phyloP scores from a whole-genome alignment of 1,284 basidiomycete genomes.

The Melampsora americana region DNA sequence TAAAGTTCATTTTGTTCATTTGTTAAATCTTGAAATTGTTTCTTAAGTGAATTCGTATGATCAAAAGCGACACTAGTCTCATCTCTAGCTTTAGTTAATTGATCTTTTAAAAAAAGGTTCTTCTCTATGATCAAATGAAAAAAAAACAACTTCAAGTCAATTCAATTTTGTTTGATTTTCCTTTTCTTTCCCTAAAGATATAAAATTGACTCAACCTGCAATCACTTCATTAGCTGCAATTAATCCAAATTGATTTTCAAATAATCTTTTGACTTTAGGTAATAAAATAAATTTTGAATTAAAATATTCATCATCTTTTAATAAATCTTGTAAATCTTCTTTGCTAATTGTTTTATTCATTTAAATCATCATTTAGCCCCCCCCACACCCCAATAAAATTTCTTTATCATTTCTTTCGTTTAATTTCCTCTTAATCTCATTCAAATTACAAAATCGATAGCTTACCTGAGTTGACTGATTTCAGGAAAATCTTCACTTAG shows the following conservation, averaged over 20 bases:
- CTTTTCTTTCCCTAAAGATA: too few relatives aligned
- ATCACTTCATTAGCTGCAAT: conserved; percentile 34
- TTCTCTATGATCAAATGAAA: conserved; percentile 21
- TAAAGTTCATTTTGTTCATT: conserved; percentile 39
- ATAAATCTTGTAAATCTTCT: conserved; percentile 40
- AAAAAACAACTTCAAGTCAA: too few relatives aligned
- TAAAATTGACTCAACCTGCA: conserved; percentile 8
- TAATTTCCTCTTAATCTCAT: background rate
- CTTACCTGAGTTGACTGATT: conserved; percentile 31
- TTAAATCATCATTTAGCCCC: too few relatives aligned
- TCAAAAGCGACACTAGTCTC: conserved; percentile 25
- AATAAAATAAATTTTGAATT: conserved; percentile 22
- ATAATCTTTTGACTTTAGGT: conserved; percentile 16
- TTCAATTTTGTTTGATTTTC: too few relatives aligned
- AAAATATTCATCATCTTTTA: conserved; percentile 31
- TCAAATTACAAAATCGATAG: background rate
- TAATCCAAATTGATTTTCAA: conserved; percentile 14
- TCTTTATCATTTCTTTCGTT: background rate
- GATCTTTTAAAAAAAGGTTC: conserved; percentile 32
- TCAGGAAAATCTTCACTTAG: conserved; percentile 38
- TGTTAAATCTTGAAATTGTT: conserved; percentile 14
- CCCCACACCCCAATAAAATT: background rate
- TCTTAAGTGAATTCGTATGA: conserved; percentile 29
- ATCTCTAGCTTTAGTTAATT: conserved; percentile 31
- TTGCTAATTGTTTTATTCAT: conserved; percentile 11